Base-by-base conservation (phyloP, 139 green algal genomes). In the Marvania coccoides region DNA sequence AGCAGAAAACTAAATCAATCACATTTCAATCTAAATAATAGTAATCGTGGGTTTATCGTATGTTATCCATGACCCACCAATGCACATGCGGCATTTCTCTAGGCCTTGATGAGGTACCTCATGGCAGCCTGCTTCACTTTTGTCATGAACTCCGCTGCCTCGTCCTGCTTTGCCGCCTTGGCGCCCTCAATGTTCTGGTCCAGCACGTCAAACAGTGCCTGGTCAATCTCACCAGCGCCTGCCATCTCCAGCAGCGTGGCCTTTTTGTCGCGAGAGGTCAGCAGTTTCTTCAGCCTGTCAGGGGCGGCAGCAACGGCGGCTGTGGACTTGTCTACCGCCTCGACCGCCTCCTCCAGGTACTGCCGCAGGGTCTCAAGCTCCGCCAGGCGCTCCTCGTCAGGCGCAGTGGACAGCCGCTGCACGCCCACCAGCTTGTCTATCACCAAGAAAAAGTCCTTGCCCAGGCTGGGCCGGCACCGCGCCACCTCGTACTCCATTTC, bases 401-500 rank as follows among this genome's bases (percentile, higher is more conserved):
- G 63, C 15, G 42, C 24, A 8, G 29, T 66, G 0, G 55, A 35
- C 31, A 91, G 88, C 19, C 77, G 63, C 46, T 86, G 45, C 42
- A 72, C 37, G 36, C 51, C 59, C 35, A 51, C 24, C 13, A 54
- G 35, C 37, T 66, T 66, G 24, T 75, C 55, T 13, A 90, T 61
- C 28, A 69, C 28, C 5, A 51, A 31, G 30, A 89, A 82, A 61
- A 90, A 90, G 7, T 75, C 74, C 3, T 70, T 30, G 3, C 56
- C 77, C 6, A 90, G 33, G 26, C 56, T 38, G 10, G 74, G 78
- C 19, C 80, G 64, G 74, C 82, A 92, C 2, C 85, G 74, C 5
- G 88, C 85, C 10, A 92, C 71, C 75, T 97, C 90, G 71, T 75
- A 96, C 58, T 93, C 75, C 83, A 97, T 92, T 31, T 97, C 91